Conservation (phyloP, 345 rosid genomes). For the Salix viminalis region DNA sequence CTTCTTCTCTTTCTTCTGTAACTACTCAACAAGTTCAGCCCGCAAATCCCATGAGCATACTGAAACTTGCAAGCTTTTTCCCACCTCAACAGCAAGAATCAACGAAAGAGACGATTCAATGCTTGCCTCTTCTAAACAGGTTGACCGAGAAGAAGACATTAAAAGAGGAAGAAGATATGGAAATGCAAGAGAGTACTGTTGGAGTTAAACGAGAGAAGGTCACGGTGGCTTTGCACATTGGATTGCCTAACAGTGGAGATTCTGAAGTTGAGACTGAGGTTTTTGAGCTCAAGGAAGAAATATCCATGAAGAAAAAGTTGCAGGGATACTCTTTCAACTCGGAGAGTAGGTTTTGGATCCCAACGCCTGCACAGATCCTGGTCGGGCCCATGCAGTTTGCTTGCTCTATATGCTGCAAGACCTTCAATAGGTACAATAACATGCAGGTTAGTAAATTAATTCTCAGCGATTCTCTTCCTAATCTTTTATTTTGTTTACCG, state of each 20-base stretch:
- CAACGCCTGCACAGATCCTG: conserved; percentile 73
- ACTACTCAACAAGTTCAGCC: conserved; percentile 30
- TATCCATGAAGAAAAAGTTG: conserved; percentile 27
- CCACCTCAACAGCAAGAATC: conserved; percentile 6
- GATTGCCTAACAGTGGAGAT: conserved; percentile 41
- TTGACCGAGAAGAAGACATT: conserved; percentile 32
- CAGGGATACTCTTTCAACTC: conserved; percentile 29
- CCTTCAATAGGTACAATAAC: conserved; percentile 85
- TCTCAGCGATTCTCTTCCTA: neutral
- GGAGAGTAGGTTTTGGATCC: conserved; percentile 75
- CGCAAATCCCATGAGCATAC: conserved; percentile 24
- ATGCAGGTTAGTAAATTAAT: conserved; percentile 59
- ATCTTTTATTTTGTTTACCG: neutral
- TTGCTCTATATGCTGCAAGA: conserved; percentile 68
- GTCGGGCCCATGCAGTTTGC: conserved; percentile 83
- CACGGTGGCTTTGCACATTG: conserved; percentile 61
- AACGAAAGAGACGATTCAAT: conserved; percentile 30
- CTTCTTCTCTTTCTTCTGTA: conserved; percentile 22
- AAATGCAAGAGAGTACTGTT: conserved; percentile 3
- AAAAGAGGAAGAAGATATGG: conserved; percentile 37
- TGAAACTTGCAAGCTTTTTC: conserved; percentile 15
- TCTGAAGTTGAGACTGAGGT: conserved; percentile 8
- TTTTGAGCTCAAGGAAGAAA: conserved; percentile 17
- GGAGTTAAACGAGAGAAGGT: conserved; percentile 40
- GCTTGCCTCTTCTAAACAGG: conserved; percentile 59